Conservation (phyloP, 2,329 filamentous ascomycete species). For the Colletotrichum abscissum region DNA sequence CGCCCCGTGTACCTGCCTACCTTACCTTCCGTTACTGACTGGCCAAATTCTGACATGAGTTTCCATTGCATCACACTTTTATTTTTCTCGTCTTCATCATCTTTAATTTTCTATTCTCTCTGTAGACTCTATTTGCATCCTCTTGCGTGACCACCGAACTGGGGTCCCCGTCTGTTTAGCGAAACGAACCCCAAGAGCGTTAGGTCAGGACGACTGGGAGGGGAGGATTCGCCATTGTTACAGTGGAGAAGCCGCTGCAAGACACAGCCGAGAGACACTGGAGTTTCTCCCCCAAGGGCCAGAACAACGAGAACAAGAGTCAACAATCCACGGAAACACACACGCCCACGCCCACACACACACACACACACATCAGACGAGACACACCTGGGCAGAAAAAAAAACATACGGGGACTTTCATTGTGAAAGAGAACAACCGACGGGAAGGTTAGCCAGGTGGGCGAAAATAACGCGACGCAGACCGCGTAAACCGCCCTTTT, state of each 20-base stretch:
- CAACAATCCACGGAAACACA: neutral
- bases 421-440: neutral
- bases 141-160: neutral
- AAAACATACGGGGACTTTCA: neutral
- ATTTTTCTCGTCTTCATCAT: neutral
- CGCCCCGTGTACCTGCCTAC: no score
- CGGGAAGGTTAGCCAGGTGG: neutral
- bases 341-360: no score
- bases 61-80: neutral
- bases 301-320: neutral
- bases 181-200: neutral
- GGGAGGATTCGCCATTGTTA: neutral
- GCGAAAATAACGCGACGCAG: conserved; percentile 12
- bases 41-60: neutral
- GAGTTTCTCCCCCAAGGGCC: neutral
- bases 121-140: neutral
- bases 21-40: neutral
- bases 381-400: neutral
- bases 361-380: no score
- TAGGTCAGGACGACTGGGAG: neutral
- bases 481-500: conserved; percentile 25
- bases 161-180: neutral
- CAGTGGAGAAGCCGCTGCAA: conserved; percentile 27
- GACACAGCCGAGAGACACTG: conserved; percentile 9
- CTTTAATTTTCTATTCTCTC: neutral